Base-by-base conservation (phyloP, 371 early-diverging fungal genomes). In the Actinomucor elegans region DNA sequence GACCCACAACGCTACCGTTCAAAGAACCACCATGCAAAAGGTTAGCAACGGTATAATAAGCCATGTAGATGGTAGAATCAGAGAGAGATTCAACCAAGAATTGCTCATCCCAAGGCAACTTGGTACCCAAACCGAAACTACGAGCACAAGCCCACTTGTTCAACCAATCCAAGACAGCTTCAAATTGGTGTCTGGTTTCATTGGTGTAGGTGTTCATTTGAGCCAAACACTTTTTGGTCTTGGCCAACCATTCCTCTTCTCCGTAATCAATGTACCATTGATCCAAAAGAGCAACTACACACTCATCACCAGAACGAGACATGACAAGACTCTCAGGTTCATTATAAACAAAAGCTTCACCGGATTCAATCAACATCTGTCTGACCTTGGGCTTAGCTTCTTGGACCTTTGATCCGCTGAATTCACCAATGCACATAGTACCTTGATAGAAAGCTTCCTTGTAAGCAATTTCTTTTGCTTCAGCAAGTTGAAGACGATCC, bases 41-140 rank as follows among this genome's bases (percentile, higher is more conserved):
- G 66, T 97, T 94, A 12, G 99, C 87, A 21, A 99, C 88, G 28
- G 99, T 99, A 81, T 99, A 99, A 84, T 99, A 99, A 28, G 99
- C 96, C 99, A 99, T 99, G 80, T 99, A 99, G 64, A 99, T 99
- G 34, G 99, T 99, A 18, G 99, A 99, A 73, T 99, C 99, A 36
- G 95, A 94, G 29, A 99, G 84, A 23, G 98, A 97, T 81, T 99
- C 99, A 59, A 99, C 97, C 66, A 99, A 79, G 79, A 88, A 97
- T 68, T 90, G 80, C 24, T 84, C 76, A 75, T 99, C 99, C 98
- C 98, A 99, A 20, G 99, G 99, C 53, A 99, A 73, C 52, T 85
- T 87, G 57, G 93, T 90, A 50, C 99, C 99, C 40, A 99, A 84
- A 50, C 99, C 99, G 63, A 94, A 99, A 48, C 91, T 87, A 57